phyloP scores from a whole-genome alignment of 1,139 yeast species.

The Diutina pseudorugosa region DNA sequence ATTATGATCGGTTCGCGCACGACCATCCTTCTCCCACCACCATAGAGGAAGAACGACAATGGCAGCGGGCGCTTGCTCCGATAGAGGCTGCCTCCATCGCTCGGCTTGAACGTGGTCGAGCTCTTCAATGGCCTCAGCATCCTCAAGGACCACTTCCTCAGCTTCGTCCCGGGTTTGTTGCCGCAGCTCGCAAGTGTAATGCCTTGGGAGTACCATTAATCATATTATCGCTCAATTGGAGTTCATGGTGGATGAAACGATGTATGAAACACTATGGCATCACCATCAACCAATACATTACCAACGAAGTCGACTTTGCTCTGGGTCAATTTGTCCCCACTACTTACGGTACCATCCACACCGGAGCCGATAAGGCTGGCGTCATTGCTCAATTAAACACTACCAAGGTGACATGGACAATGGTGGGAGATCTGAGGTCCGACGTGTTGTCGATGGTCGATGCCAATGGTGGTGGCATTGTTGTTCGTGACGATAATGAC shows the following conservation, averaged over 20 bases:
- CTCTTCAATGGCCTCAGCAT: background rate
- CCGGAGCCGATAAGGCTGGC: slow-evolving; percentile 43
- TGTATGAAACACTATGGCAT: slow-evolving; percentile 24
- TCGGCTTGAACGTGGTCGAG: background rate
- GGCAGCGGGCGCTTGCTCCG: background rate
- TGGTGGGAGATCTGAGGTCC: slow-evolving; percentile 54
- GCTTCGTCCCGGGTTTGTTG: background rate
- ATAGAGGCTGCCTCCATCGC: background rate
- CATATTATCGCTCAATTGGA: slow-evolving; percentile 59
- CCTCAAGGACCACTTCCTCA: background rate
- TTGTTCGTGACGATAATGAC: background rate
- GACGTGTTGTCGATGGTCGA: slow-evolving; percentile 44
- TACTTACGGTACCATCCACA: slow-evolving; percentile 23
- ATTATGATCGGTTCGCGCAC: slow-evolving; percentile 17
- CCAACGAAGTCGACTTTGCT: slow-evolving; percentile 41
- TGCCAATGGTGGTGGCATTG: slow-evolving; percentile 37
- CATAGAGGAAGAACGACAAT: slow-evolving; percentile 8
- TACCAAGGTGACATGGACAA: slow-evolving; percentile 6
- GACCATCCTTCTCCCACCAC: slow-evolving; percentile 32
- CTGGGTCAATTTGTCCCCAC: slow-evolving; percentile 24
- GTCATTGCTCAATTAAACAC: slow-evolving; percentile 12
- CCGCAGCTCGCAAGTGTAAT: slow-evolving; percentile 10
- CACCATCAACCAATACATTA: slow-evolving; percentile 15
- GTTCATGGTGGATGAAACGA: slow-evolving; percentile 33
- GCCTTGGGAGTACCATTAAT: slow-evolving; percentile 21